phyloP scores from a whole-genome alignment of 352 stramenopile genomes.

The Globisporangium orthogonon region DNA sequence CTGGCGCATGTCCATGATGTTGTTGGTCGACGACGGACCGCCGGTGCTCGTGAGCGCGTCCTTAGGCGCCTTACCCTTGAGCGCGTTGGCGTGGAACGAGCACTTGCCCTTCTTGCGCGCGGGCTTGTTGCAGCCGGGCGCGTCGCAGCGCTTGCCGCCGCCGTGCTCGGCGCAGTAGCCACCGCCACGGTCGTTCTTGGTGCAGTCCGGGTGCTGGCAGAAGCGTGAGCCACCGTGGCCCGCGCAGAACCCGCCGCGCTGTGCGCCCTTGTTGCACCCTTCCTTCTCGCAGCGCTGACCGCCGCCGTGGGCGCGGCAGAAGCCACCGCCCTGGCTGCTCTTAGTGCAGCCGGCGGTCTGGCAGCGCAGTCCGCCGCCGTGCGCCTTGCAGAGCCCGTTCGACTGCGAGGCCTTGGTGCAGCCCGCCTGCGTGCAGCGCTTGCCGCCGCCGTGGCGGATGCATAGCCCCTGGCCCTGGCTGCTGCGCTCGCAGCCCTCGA shows the following conservation, averaged over 20 bases:
- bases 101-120: slow-evolving; percentile 85
- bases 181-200: slow-evolving; percentile 82
- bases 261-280: slow-evolving; percentile 79
- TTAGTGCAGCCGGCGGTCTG: slow-evolving; percentile 73
- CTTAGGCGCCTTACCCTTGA: slow-evolving; percentile 63
- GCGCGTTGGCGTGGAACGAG: slow-evolving; percentile 76
- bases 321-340: slow-evolving; percentile 76
- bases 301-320: slow-evolving; percentile 76
- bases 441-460: slow-evolving; percentile 79
- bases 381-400: slow-evolving; percentile 81
- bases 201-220: slow-evolving; percentile 82
- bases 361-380: slow-evolving; percentile 78
- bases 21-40: slow-evolving; percentile 16
- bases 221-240: slow-evolving; percentile 77
- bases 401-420: slow-evolving; percentile 82
- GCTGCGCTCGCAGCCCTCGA: slow-evolving; percentile 75
- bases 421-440: slow-evolving; percentile 66
- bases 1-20: slow-evolving; percentile 83
- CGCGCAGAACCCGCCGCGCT: slow-evolving; percentile 74
- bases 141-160: slow-evolving; percentile 76
- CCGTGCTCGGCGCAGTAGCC: slow-evolving; percentile 85
- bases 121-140: slow-evolving; percentile 72
- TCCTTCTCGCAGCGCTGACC: slow-evolving; percentile 80
- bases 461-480: slow-evolving; percentile 78
- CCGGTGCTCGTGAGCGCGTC: slow-evolving; percentile 21